phyloP scores from a whole-genome alignment of 805 yeast genomes.

The Suhomyces sp. region DNA sequence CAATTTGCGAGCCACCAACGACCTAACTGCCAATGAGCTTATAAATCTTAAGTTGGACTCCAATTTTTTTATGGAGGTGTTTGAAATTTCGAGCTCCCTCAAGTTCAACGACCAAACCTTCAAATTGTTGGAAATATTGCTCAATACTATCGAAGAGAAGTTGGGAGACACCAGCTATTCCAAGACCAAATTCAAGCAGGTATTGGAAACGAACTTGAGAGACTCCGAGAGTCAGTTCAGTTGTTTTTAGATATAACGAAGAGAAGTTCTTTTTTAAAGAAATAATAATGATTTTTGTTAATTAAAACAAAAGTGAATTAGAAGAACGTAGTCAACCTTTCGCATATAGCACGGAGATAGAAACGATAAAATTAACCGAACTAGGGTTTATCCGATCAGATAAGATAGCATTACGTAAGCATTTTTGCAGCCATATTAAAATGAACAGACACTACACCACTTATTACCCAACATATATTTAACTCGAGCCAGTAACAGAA shows the following conservation, averaged over 20 bases:
- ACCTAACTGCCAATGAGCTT: conserved; percentile 11
- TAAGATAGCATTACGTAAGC: background rate
- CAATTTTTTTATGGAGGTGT: conserved; percentile 37
- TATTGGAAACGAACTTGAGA: conserved; percentile 24
- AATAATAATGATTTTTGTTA: too few species aligned
- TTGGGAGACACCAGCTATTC: conserved; percentile 19
- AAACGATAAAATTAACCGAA: too few species aligned
- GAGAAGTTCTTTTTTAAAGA: too few species aligned
- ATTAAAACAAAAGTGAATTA: too few species aligned
- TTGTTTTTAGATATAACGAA: conserved; percentile 19
- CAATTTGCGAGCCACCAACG: conserved; percentile 23
- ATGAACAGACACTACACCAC: background rate
- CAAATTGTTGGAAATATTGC: conserved; percentile 10
- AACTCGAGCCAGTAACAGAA: background rate
- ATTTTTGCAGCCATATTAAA: background rate
- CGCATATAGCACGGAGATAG: too few species aligned
- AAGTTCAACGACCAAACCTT: conserved; percentile 31
- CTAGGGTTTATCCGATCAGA: too few species aligned
- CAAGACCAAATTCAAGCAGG: conserved; percentile 26
- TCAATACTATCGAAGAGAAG: conserved; percentile 11
- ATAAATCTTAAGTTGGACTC: conserved; percentile 36
- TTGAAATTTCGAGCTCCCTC: conserved; percentile 32
- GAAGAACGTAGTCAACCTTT: too few species aligned
- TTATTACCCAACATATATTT: background rate
- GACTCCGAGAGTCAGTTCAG: conserved; percentile 32